phyloP scores from a whole-genome alignment of 345 rosid genomes.

The Citrus sinensis region DNA sequence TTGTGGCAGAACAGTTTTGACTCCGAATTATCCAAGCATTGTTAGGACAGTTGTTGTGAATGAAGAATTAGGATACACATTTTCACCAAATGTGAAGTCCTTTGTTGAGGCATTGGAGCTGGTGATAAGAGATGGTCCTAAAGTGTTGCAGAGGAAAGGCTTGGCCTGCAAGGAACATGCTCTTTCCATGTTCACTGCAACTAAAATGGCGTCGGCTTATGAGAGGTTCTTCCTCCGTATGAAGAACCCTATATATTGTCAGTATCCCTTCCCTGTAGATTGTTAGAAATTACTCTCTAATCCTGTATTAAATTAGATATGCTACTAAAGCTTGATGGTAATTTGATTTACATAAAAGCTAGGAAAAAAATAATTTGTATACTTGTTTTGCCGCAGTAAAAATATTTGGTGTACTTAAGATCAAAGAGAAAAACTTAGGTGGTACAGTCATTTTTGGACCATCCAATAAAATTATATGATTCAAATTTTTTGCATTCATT shows the following conservation, averaged over 20 bases:
- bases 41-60: conserved; percentile 57
- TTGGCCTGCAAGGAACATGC: conserved; percentile 41
- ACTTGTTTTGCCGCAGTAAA: not conserved
- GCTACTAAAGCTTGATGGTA: not conserved
- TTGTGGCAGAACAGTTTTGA: conserved; percentile 64
- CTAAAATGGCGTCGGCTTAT: conserved; percentile 68
- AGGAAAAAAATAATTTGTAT: not conserved
- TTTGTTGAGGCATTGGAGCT: conserved; percentile 49
- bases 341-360: not conserved
- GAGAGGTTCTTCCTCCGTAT: conserved; percentile 79
- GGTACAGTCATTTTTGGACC: too few species aligned
- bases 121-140: conserved; percentile 46
- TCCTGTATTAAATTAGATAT: not conserved
- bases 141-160: conserved; percentile 48
- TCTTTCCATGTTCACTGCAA: conserved; percentile 53
- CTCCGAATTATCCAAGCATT: conserved; percentile 69
- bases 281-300: conserved; percentile 11
- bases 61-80: conserved; percentile 54
- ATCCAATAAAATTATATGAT: not conserved
- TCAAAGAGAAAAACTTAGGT: too few species aligned
- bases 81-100: conserved; percentile 66
- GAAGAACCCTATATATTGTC: conserved; percentile 55
- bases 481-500: not conserved
- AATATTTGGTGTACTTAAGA: not conserved
- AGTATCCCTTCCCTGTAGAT: conserved; percentile 58